Conservation (phyloP, 805 yeast genomes). For the Isabelozyma gotoi region DNA sequence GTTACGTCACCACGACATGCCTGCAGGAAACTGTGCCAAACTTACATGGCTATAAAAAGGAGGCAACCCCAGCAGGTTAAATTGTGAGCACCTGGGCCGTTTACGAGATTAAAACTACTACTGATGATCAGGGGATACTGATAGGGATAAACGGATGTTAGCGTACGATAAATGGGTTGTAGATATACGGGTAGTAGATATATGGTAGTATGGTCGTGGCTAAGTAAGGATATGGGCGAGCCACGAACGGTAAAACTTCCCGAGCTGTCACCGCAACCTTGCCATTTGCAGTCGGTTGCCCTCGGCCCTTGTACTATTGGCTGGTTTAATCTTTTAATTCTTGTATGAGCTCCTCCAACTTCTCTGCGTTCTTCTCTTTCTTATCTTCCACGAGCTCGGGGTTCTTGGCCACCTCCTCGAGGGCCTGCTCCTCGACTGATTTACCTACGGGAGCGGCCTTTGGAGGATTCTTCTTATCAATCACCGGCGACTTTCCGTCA, state of each 20-base stretch:
- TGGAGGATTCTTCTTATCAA: conserved; percentile 33
- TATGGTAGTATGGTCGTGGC: too few species aligned
- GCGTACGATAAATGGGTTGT: too few species aligned
- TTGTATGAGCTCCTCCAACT: conserved; percentile 9
- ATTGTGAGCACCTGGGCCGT: background rate
- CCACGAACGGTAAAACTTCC: too few species aligned
- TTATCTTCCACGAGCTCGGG: conserved; percentile 28
- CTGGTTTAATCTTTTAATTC: background rate
- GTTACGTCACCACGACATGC: background rate
- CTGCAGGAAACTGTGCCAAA: background rate
- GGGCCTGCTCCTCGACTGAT: conserved; percentile 31
- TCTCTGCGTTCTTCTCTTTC: conserved; percentile 25
- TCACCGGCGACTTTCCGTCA: conserved; percentile 3
- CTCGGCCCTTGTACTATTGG: too few species aligned
- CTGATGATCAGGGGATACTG: too few species aligned
- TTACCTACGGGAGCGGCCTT: conserved; percentile 43
- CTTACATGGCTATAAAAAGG: background rate
- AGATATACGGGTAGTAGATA: too few species aligned
- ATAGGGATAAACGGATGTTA: background rate
- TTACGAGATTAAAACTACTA: too few species aligned
- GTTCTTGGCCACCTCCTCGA: conserved; percentile 33
- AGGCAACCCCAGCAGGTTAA: too few species aligned
- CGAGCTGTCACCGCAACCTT: too few species aligned
- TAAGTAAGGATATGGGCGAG: too few species aligned
- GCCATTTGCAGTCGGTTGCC: too few species aligned